Base-by-base conservation (phyloP, 345 rosid genomes). In the Bruguiera sexangula region DNA sequence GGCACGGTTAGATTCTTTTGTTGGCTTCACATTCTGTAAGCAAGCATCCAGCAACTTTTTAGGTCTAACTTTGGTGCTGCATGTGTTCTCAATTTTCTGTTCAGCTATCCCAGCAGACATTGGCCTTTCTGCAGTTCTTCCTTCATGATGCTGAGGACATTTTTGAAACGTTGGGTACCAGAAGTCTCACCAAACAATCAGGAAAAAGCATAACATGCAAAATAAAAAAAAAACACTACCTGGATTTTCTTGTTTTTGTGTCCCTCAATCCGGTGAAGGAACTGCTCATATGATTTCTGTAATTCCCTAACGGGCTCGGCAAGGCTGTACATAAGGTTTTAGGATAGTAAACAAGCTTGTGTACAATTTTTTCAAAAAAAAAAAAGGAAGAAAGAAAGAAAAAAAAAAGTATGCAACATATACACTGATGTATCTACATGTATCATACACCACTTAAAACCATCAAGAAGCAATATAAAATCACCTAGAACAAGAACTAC, bases 241-340 rank as follows among this genome's bases (percentile, higher is more conserved):
- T 80, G 87, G 59, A 77, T 83, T 77, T 76, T 88, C 81, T 83
- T 94, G 76, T 53, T 82, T 71, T 78, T 84, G 79, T 85, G 88
- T 67, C 86, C 88, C 73, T 86, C 86, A 84, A 86, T 73, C 27
- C 96, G 92, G 72, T 66, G 75, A 64, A 92, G 91, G 84, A 95
- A 95, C 72, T 85, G 92, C 70, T 87, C 84, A 58, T 88, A 89
- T 19, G 99, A 87, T 76, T 86, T 89, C 84, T 88, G 88, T 80
- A 95, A 75, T 80, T 94, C 97, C 71, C 84, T 90, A 62, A 81
- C 64, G 3, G 97, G 97, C 78, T 95, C 97, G 18, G 97, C 97
- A 71, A 88, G 90, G 77, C 99, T 91, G 81, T 65, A 56, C 50
- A 73, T 37, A 20, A 34, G 52, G 68, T 65, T 55, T 73, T 48